Percentiles rank a stretch among this genome's conserved stretches.
These are phyloP conservation scores for Fonsecaea monophora DNA, from an alignment of 2,329 filamentous ascomycete species.

Conservation along the genomic window DNA sequence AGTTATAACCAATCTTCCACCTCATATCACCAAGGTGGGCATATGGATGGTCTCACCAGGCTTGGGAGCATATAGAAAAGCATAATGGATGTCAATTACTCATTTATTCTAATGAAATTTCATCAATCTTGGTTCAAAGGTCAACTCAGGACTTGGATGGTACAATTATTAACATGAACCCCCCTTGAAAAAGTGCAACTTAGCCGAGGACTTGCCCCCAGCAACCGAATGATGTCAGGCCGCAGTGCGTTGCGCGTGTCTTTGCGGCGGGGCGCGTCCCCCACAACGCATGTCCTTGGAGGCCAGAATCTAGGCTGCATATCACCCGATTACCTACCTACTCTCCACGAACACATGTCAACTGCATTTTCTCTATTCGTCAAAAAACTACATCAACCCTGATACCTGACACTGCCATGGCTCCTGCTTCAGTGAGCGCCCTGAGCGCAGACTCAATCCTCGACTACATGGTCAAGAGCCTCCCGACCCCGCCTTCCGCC, in stretches of 20 bases:
- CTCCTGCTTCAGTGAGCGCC: constrained; percentile 26
- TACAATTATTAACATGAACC: background rate
- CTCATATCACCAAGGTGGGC: no score
- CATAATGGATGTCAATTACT: no score
- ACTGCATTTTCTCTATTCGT: background rate
- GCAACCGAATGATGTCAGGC: background rate
- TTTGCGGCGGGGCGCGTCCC: background rate
- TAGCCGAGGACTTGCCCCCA: background rate
- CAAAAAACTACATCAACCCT: background rate
- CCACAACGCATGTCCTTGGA: background rate
- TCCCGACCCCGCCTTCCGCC: constrained; percentile 37
- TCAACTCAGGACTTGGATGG: background rate
- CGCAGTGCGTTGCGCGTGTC: background rate
- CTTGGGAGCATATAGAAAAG: no score
- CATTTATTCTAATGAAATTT: no score
- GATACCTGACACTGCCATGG: constrained; percentile 27
- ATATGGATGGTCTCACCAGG: no score
- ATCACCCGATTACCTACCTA: background rate
- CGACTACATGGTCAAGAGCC: constrained; percentile 41
- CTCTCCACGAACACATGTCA: background rate
- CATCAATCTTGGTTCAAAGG: no score
- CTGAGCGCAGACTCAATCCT: constrained; percentile 39
- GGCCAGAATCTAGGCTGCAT: background rate
- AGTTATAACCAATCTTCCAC: no score
- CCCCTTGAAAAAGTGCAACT: background rate